These are phyloP conservation scores for Trifolium repens DNA, from an alignment of 306 rosid species.

Conservation along the genomic window DNA sequence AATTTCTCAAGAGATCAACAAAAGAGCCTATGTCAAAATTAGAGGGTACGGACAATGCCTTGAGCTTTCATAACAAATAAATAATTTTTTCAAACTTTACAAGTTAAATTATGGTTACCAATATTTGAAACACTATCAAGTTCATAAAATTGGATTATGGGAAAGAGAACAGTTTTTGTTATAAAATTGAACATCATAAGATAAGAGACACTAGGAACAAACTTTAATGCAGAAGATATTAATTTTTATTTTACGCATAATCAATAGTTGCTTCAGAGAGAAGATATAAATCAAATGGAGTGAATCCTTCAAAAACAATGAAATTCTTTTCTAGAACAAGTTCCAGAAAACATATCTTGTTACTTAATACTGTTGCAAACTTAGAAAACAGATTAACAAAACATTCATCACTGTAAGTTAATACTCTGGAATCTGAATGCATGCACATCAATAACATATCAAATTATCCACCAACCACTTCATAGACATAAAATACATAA, in stretches of 20 bases:
- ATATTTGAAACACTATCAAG: not conserved
- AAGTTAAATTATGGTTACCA: not conserved
- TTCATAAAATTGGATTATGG: not conserved
- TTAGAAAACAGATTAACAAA: constrained; percentile 24
- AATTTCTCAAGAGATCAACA: not conserved
- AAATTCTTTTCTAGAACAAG: not conserved
- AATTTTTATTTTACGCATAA: not conserved
- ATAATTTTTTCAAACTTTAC: not conserved
- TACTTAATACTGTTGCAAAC: not conserved
- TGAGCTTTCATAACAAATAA: not conserved
- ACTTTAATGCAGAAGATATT: not conserved
- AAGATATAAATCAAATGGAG: not conserved
- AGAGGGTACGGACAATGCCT: not conserved
- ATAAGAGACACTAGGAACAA: not conserved
- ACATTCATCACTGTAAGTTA: constrained; percentile 12
- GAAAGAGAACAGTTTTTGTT: constrained; percentile 2
- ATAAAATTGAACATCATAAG: constrained; percentile 11
- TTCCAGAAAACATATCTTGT: not conserved
- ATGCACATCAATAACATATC: constrained; percentile 21
- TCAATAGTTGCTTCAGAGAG: not conserved
- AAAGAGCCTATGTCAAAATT: not conserved
- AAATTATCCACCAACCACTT: constrained; percentile 25
- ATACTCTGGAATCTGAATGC: constrained; percentile 12
- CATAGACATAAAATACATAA: constrained; percentile 17
- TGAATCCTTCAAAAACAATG: not conserved